These are phyloP conservation scores for Claviceps purpurea DNA, from an alignment of 2,329 filamentous ascomycete species.

Conservation along the genomic window DNA sequence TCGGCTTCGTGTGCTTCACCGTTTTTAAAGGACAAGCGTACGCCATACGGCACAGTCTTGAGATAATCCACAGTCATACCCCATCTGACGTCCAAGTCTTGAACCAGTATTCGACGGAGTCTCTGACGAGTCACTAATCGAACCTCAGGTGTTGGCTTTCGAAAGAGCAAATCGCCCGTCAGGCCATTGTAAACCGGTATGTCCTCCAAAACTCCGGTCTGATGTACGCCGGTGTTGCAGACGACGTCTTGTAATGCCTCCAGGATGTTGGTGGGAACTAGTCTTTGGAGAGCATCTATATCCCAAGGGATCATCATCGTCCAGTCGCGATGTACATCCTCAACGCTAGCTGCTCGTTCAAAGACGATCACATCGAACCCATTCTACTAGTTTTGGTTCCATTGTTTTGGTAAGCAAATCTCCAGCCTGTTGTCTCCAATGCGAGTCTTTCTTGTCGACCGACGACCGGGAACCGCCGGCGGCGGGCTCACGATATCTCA, in stretches of 20 bases:
- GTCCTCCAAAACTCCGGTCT: conserved; percentile 14
- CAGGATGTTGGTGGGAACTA: conserved; percentile 20
- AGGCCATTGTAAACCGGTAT: conserved; percentile 20
- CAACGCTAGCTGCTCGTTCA: conserved; percentile 17
- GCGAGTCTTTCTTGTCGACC: neutral
- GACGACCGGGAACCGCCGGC: neutral
- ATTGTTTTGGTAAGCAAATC: neutral
- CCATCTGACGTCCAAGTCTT: conserved; percentile 21
- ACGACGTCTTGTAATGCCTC: conserved; percentile 16
- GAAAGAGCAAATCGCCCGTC: conserved; percentile 23
- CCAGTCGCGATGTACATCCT: conserved; percentile 22
- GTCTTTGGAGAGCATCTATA: conserved; percentile 18
- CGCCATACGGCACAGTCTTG: conserved; percentile 1
- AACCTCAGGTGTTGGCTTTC: conserved; percentile 17
- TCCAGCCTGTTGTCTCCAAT: neutral
- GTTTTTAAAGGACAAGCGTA: conserved; percentile 14
- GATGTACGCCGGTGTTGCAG: conserved; percentile 20
- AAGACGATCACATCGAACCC: conserved; percentile 20
- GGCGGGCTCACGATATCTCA: conserved; percentile 6
- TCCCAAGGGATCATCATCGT: conserved; percentile 28
- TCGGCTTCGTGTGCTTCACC: conserved; percentile 9
- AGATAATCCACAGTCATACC: conserved; percentile 10
- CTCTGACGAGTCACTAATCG: conserved; percentile 21
- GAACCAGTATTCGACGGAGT: conserved; percentile 19
- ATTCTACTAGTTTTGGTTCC: conserved; percentile 10